Evolutionary conservation across 2,329 filamentous ascomycete genomes (phyloP), one percentile per base, ranked within the genome.

Genomic region (Colletotrichum aenigma): DNA sequence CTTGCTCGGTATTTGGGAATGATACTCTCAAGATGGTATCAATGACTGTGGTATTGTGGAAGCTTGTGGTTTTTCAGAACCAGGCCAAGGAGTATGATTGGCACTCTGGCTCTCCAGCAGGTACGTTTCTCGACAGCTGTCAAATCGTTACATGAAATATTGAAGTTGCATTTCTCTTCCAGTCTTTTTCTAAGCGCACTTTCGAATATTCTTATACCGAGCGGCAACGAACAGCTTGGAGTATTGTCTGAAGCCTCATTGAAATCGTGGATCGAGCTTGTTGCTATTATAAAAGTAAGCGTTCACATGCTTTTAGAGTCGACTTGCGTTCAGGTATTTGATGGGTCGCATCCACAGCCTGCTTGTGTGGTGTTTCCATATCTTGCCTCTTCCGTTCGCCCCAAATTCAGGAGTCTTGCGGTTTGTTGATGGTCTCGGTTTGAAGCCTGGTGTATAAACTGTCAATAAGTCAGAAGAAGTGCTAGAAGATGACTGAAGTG

Each of bases 281-380:
- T 2, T 48, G 1, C 18, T 4, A 48, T 48, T 12, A n/a, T 4
- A 3, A 3, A 52, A 24, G 12, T 13, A 52, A 3, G n/a, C 4
- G 0, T 52, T 4, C n/a, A 52, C n/a, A 7, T 21, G 43, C 43
- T 4, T 13, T 13, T 52, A 52, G n/a, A 21, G 12, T 12, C n/a
- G 43, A 52, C 10, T 13, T 21, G 43, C 6, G n/a, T 52, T 24
- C n/a, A 4, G 43, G 10, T n/a, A 13, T 52, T 3, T 24, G 0
- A 0, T 0, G 1, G 3, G n/a, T 52, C n/a, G 13, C n/a, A 13
- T 13, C 3, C n/a, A 4, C 10, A n/a, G 2, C 6, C 9, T 21
- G 6, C 10, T 21, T 24, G 12, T 21, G 7, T 12, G 43, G 10
- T 52, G 43, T 21, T 21, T 52, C 12, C 43, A 52, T 12, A 13